Evolutionary conservation across 2,329 filamentous ascomycete species (phyloP), one percentile per base, ranked within the genome.

Genomic region (Epichloe sylvatica): DNA sequence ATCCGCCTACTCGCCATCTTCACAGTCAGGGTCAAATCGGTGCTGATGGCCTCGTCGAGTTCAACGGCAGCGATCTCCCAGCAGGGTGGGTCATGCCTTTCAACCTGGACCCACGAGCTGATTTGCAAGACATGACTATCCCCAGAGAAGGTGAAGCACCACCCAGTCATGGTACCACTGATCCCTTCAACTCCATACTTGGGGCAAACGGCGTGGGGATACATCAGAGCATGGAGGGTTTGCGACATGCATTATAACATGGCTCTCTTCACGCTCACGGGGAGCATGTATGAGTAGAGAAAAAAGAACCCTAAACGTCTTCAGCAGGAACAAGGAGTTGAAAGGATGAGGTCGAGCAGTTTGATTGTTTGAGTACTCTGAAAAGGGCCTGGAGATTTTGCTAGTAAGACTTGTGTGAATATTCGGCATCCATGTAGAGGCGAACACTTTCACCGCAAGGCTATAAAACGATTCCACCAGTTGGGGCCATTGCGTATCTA

Each of bases 41-140:
- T 19, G 47, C 50, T 8, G 56, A 57, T 37, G 55, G 51, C 21
- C 49, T 61, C 44, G 52, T 54, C 34, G 56, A 53, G 38, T 60
- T 63, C 45, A 53, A 48, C 45, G 62, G 61, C 4, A 67, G 67
- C 36, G 76, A 79, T 53, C 68, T 74, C 2, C 75, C 70, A 46
- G 83, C 82, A 47, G 86, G 85, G 5, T 97, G 90, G 86, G 94
- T 94, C 64, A 81, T 94, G 71, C 88, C 90, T 1, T 94, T 95
- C 67, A 94, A 94, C 62, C 80, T 94, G 67, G 86, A 92, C 51
- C 86, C 88, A 19, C 81, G 85, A 0, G 77, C 80, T 51, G 66
- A 78, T 40, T 67, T 69, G 6, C 74, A 75, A 49, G 75, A 77
- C 37, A 55, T 72, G 47, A 64, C 63, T 19, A 59, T 70, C 30